These are phyloP conservation scores for Coniochaeta sp. DNA, from an alignment of 2,329 filamentous ascomycete species.

Conservation along the genomic window DNA sequence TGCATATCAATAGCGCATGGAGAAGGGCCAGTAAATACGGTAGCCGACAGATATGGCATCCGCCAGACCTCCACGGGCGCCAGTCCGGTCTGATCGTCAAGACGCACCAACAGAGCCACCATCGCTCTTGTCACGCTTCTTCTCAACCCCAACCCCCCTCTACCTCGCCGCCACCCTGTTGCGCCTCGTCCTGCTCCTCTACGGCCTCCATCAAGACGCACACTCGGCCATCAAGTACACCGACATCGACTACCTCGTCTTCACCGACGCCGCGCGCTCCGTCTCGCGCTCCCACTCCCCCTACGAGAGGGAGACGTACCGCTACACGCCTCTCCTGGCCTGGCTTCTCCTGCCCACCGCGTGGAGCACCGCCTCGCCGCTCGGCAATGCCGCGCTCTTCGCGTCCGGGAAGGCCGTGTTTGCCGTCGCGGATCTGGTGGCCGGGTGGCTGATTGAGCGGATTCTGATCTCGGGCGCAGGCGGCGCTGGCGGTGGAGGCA, in stretches of 20 bases:
- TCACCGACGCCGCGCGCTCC: conserved; percentile 88
- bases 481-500: conserved; percentile 20
- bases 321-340: conserved; percentile 89
- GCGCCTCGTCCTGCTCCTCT: conserved; percentile 68
- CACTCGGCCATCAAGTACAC: conserved; percentile 94
- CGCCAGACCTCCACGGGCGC: conserved; percentile 2
- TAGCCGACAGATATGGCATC: not conserved
- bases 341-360: conserved; percentile 84
- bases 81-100: not conserved
- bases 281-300: conserved; percentile 62
- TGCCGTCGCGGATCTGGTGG: conserved; percentile 72
- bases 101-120: not conserved
- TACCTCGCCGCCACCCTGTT: conserved; percentile 55
- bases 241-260: conserved; percentile 97
- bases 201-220: conserved; percentile 88
- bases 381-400: conserved; percentile 47
- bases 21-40: not conserved
- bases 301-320: conserved; percentile 88
- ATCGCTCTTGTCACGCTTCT: conserved; percentile 21
- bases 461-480: conserved; percentile 24
- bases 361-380: conserved; percentile 30
- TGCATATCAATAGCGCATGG: not conserved
- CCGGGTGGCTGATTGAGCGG: conserved; percentile 66
- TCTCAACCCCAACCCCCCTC: conserved; percentile 37
- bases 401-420: conserved; percentile 85